These are phyloP conservation scores for Lineolata rhizophorae DNA, from an alignment of 495 filamentous ascomycete species.

Conservation along the genomic window DNA sequence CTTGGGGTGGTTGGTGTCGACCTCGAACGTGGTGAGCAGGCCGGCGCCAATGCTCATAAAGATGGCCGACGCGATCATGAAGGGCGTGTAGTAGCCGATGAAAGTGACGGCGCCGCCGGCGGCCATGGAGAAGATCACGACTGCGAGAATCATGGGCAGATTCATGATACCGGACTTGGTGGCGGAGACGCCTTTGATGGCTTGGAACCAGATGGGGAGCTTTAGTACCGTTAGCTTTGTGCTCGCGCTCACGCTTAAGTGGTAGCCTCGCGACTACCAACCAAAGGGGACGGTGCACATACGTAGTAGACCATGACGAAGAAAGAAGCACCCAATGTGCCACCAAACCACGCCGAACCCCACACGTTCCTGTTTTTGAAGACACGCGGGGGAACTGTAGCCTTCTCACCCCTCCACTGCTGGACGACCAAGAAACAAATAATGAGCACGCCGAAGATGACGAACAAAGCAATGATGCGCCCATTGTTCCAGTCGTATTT, in stretches of 20 bases:
- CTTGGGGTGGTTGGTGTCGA: constrained; percentile 23
- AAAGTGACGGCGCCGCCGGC: constrained; percentile 29
- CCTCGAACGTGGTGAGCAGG: constrained; percentile 35
- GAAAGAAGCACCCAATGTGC: constrained; percentile 15
- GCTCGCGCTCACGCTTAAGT: too few relatives aligned
- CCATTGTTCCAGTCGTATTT: constrained; percentile 30
- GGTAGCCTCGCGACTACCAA: too few relatives aligned
- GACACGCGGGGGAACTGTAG: constrained; percentile 19
- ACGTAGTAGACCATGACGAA: constrained; percentile 13
- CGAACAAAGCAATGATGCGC: constrained; percentile 30
- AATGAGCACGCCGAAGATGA: constrained; percentile 23
- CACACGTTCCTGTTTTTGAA: constrained; percentile 17
- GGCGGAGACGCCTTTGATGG: constrained; percentile 34
- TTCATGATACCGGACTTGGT: constrained; percentile 36
- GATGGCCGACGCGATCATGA: constrained; percentile 27
- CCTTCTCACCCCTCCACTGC: constrained; percentile 18
- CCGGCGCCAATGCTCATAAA: constrained; percentile 39
- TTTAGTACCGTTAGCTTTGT: constrained; percentile 26
- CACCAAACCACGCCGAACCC: constrained; percentile 12
- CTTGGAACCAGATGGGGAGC: constrained; percentile 61
- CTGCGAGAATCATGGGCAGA: constrained; percentile 28
- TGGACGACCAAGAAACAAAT: constrained; percentile 26
- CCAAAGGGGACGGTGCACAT: background rate
- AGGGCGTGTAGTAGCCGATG: constrained; percentile 46
- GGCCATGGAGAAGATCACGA: constrained; percentile 22